These are phyloP conservation scores for Apophysomyces sp. DNA, from an alignment of 371 early-diverging fungal species.

Conservation along the genomic window DNA sequence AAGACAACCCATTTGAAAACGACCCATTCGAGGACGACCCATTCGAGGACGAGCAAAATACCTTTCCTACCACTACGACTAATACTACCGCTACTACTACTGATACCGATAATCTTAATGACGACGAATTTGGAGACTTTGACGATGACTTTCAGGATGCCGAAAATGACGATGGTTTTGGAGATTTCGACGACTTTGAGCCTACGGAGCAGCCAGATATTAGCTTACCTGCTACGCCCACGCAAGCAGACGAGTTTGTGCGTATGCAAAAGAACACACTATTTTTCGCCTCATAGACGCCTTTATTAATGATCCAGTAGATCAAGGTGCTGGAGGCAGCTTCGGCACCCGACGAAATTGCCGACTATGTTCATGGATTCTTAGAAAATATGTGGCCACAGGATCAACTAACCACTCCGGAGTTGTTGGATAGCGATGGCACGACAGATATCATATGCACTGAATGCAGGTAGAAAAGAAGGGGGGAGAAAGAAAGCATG, in stretches of 20 bases:
- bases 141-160: constrained; percentile 1
- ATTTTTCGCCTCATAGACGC: not conserved
- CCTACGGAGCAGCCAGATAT: not conserved
- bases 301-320: constrained; percentile 5
- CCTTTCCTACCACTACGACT: not conserved
- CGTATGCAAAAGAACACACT: constrained; percentile 1
- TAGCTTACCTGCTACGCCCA: constrained; percentile 14
- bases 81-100: not conserved
- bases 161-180: constrained; percentile 22
- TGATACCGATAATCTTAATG: constrained; percentile 8
- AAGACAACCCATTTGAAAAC: not conserved
- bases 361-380: constrained; percentile 15
- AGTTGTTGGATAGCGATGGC: not conserved
- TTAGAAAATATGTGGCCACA: constrained; percentile 13
- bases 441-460: constrained; percentile 13
- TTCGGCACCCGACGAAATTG: constrained; percentile 4
- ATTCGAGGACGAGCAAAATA: not conserved
- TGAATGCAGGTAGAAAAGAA: constrained; percentile 25
- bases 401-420: not conserved
- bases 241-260: constrained; percentile 39
- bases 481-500: not conserved
- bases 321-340: constrained; percentile 13
- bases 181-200: constrained; percentile 37
- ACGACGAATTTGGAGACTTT: constrained; percentile 4
- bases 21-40: not conserved